Conservation (phyloP, 345 rosid genomes). For the Excoecaria cochinchinensis region DNA sequence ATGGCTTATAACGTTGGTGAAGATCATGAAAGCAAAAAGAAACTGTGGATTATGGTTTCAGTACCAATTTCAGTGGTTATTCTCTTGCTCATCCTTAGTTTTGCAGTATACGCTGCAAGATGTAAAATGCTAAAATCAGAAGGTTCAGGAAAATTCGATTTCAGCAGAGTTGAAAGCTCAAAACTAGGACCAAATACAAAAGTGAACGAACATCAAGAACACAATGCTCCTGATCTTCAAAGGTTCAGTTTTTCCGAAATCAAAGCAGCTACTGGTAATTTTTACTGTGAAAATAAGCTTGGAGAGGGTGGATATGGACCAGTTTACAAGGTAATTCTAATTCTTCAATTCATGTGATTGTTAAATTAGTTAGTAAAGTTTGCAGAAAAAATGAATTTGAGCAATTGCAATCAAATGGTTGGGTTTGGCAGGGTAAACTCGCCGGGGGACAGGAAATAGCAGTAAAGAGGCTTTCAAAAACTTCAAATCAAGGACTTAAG, state of each 20-base stretch:
- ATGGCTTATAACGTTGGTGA: conserved; percentile 30
- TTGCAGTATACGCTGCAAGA: conserved; percentile 3
- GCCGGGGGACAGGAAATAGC: conserved; percentile 37
- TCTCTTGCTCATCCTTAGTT: conserved; percentile 11
- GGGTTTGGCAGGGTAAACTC: conserved; percentile 28
- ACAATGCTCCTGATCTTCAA: conserved; percentile 23
- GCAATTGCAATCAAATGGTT: background rate
- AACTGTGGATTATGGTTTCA: too few relatives aligned
- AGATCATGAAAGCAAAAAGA: conserved; percentile 13
- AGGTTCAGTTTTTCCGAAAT: conserved; percentile 28
- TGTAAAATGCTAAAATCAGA: conserved; percentile 18
- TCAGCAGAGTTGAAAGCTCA: background rate
- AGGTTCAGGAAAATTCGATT: conserved; percentile 20
- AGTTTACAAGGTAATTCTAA: conserved; percentile 34
- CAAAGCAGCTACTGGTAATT: conserved; percentile 38
- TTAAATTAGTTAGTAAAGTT: background rate
- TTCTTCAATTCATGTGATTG: background rate
- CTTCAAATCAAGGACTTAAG: conserved; percentile 41
- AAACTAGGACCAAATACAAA: background rate
- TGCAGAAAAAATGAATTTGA: background rate
- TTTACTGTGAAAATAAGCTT: conserved; percentile 36
- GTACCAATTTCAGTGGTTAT: conserved; percentile 21
- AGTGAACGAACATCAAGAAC: background rate
- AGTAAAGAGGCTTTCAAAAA: conserved; percentile 45
- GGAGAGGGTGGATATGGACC: conserved; percentile 53